Percentiles rank a stretch among this genome's conserved stretches.
These are phyloP conservation scores for Claviceps spartinae DNA, from an alignment of 2,329 filamentous ascomycete genomes.

Conservation along the genomic window DNA sequence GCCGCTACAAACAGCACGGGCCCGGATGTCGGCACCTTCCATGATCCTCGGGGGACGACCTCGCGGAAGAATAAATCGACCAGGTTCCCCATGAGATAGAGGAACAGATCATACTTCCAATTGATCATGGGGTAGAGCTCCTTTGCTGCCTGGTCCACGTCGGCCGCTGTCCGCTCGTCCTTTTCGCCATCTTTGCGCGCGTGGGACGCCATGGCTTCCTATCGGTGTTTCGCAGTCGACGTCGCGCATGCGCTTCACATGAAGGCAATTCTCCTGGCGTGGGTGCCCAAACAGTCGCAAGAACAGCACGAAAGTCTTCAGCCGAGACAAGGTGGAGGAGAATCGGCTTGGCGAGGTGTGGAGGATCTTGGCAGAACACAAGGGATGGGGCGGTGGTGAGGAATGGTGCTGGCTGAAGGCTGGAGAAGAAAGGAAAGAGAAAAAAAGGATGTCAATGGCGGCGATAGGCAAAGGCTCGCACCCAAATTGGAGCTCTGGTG, in stretches of 20 bases:
- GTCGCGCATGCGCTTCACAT: neutral
- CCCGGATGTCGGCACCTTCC: conserved; percentile 80
- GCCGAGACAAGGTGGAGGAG: neutral
- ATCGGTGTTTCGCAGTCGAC: neutral
- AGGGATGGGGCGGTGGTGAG: neutral
- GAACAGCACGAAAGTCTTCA: neutral
- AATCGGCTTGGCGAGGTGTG: neutral
- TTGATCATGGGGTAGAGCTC: conserved; percentile 56
- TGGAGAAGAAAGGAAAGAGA: neutral
- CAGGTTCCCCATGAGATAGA: conserved; percentile 67
- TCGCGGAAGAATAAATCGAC: conserved; percentile 97
- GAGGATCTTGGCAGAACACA: neutral
- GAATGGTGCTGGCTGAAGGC: neutral
- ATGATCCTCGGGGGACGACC: conserved; percentile 85
- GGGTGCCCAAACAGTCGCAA: neutral
- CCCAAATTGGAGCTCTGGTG: neutral
- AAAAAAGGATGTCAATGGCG: neutral
- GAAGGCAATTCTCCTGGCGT: neutral
- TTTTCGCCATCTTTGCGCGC: conserved; percentile 31
- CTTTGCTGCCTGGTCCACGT: conserved; percentile 22
- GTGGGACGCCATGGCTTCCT: conserved; percentile 7
- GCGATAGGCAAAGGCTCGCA: neutral
- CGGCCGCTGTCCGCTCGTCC: conserved; percentile 35
- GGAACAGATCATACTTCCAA: conserved; percentile 64
- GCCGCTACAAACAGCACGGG: conserved; percentile 93